Evolutionary conservation across 108 stramenopile species (phyloP).

Genomic region (Nitzschia palea): DNA sequence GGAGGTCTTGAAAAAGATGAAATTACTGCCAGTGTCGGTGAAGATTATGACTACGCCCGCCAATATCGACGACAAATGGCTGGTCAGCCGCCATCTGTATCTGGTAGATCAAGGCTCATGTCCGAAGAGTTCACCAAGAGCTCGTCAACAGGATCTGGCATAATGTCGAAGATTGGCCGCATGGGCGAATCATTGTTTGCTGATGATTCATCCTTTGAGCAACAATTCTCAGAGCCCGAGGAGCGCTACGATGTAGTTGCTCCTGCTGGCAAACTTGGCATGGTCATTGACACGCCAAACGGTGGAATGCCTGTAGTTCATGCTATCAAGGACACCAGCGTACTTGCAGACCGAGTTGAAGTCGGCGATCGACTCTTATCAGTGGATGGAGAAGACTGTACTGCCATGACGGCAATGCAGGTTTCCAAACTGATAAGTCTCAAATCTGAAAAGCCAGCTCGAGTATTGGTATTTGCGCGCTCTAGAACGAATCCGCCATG

Average conservation of each 20-base stretch:
- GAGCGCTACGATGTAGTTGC: conserved; percentile 52
- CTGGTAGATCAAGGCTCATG: conserved; percentile 7
- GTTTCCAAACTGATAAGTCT: conserved; percentile 76
- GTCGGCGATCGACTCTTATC: conserved; percentile 80
- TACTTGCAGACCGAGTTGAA: conserved; percentile 59
- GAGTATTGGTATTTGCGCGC: conserved; percentile 47
- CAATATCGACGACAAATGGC: conserved; percentile 33
- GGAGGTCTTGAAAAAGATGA: conserved; percentile 48
- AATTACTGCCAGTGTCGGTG: conserved; percentile 46
- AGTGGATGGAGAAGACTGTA: conserved; percentile 82
- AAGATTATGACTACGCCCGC: conserved; percentile 61
- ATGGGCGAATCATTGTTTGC: conserved; percentile 49
- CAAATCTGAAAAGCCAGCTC: conserved; percentile 44
- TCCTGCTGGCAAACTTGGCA: conserved; percentile 79
- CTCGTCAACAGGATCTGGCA: conserved; percentile 18
- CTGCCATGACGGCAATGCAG: conserved; percentile 73
- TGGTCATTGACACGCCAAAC: conserved; percentile 85
- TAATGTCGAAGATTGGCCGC: conserved; percentile 23
- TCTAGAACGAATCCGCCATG: conserved; percentile 9
- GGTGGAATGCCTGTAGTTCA: conserved; percentile 78
- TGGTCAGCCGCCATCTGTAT: not conserved
- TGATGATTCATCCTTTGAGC: conserved; percentile 63
- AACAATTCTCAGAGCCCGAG: conserved; percentile 50
- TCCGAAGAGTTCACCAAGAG: conserved; percentile 35
- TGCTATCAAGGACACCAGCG: conserved; percentile 80